These are phyloP conservation scores for Rhodamnia rubescens DNA, from an alignment of 345 rosid genomes.

Conservation along the genomic window DNA sequence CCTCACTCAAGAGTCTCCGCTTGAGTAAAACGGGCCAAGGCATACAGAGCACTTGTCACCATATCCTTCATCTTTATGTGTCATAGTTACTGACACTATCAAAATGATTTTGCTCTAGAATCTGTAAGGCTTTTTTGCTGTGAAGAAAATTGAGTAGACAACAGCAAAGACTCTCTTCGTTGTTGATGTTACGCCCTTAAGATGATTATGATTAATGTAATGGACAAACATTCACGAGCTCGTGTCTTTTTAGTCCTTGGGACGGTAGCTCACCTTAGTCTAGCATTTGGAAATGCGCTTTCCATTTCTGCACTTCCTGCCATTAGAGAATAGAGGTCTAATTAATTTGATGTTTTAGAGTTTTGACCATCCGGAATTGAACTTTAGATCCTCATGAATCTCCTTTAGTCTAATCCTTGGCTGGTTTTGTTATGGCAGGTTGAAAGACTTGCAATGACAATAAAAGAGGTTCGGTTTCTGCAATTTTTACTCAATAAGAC, in stretches of 20 bases:
- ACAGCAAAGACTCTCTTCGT: not conserved
- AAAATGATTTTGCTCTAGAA: not conserved
- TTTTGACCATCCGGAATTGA: not conserved
- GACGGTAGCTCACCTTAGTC: not conserved
- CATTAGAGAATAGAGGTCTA: not conserved
- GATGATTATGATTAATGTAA: not conserved
- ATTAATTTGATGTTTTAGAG: not conserved
- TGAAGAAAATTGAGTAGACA: not conserved
- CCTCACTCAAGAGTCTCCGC: not conserved
- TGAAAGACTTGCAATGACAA: constrained; percentile 41
- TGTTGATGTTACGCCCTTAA: not conserved
- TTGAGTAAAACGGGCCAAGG: not conserved
- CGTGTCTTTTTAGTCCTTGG: not conserved
- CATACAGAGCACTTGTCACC: not conserved
- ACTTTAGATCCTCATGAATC: not conserved
- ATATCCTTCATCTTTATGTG: not conserved
- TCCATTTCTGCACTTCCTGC: not conserved
- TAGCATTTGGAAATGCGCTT: not conserved
- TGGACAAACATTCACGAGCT: not conserved
- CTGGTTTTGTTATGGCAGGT: constrained; percentile 33
- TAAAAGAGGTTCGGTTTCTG: constrained; percentile 34
- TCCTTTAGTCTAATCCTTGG: not conserved
- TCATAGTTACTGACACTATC: not conserved
- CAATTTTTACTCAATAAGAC: not conserved
- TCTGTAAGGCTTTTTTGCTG: not conserved